Percentiles rank a stretch among this genome's conserved stretches.
Evolutionary conservation across 1,284 basidiomycete genomes (phyloP).

Genomic region (Trametes versicolor): DNA sequence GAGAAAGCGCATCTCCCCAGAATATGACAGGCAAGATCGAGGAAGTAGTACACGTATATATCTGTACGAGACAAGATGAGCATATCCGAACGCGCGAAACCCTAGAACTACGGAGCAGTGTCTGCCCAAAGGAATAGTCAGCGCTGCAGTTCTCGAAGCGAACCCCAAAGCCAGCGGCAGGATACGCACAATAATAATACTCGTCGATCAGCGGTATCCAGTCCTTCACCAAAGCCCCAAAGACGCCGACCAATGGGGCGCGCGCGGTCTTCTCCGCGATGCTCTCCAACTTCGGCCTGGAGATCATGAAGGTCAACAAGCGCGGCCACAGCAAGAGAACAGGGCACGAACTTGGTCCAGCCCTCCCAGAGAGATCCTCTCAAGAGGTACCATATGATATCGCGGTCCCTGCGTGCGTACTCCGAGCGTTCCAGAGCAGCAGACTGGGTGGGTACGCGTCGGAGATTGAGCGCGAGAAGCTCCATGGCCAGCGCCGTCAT

Average conservation of each 20-base stretch:
- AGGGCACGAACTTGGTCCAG: conserved; percentile 73
- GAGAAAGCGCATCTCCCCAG: no score
- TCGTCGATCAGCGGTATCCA: conserved; percentile 96
- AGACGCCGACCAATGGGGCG: conserved; percentile 78
- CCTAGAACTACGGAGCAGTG: conserved; percentile 48
- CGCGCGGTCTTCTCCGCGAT: conserved; percentile 67
- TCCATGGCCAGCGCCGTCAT: conserved; percentile 68
- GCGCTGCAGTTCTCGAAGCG: background rate
- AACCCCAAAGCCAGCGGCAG: conserved; percentile 1
- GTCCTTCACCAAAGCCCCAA: conserved; percentile 84
- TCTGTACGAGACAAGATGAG: conserved; percentile 20
- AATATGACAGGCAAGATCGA: no score
- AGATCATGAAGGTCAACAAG: conserved; percentile 10
- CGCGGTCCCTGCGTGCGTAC: conserved; percentile 83
- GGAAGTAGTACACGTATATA: conserved; percentile 32
- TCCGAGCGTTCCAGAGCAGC: conserved; percentile 78
- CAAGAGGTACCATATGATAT: conserved; percentile 87
- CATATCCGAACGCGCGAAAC: conserved; percentile 17
- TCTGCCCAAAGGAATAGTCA: conserved; percentile 39
- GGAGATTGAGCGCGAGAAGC: conserved; percentile 71
- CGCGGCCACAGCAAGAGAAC: conserved; percentile 3
- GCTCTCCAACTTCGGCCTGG: conserved; percentile 79
- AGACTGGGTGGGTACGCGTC: conserved; percentile 68
- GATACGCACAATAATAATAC: conserved; percentile 90
- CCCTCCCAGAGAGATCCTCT: conserved; percentile 90